These are phyloP conservation scores for Pichia nanzhaoensis DNA, from an alignment of 805 yeast species.

Conservation along the genomic window DNA sequence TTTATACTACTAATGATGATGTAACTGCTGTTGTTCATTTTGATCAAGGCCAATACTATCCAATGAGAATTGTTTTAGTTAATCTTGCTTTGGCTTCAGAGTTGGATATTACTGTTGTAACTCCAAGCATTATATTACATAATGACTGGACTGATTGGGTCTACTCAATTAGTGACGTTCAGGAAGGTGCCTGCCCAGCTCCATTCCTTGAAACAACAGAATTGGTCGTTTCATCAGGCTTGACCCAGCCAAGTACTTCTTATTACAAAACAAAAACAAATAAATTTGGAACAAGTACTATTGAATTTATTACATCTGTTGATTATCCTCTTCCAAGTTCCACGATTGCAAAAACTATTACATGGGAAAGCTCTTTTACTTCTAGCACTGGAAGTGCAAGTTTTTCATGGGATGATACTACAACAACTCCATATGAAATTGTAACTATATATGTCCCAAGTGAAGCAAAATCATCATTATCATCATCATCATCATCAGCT, in stretches of 20 bases:
- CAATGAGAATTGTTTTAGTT: conserved; percentile 14
- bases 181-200: background rate
- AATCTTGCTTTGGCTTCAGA: background rate
- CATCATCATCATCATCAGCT: background rate
- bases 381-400: background rate
- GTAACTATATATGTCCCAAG: background rate
- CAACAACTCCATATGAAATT: conserved; percentile 2
- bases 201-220: background rate
- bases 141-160: conserved; percentile 10
- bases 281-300: background rate
- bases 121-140: conserved; percentile 6
- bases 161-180: background rate
- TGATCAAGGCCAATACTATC: conserved; percentile 13
- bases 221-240: background rate
- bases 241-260: background rate
- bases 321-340: conserved; percentile 3
- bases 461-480: background rate
- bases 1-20: background rate
- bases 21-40: conserved; percentile 11
- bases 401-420: background rate
- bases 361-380: background rate
- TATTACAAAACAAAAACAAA: background rate
- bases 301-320: background rate
- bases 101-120: conserved; percentile 7
- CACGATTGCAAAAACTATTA: background rate